Base-by-base conservation (phyloP, 495 filamentous ascomycete genomes). In the Aspergillus biplanus region DNA sequence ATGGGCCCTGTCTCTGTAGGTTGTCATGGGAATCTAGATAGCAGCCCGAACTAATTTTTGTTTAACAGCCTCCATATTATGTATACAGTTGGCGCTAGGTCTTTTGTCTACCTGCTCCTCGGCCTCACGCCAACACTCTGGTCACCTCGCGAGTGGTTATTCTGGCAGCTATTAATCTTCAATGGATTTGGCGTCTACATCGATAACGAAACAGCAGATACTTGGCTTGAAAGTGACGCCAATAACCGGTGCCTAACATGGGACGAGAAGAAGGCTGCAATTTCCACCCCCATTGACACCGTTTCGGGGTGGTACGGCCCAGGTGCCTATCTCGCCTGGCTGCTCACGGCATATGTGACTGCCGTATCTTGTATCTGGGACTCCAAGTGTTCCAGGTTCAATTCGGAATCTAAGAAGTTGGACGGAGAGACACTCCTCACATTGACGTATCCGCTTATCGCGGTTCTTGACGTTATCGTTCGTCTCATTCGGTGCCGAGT, bases 261-360 rank as follows among this genome's bases (percentile, higher is more conserved):
- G 56, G 13, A 42, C 6, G 39, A 58, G 33, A 58, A 58, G 16
- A 18, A 31, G 18, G 39, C 31, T 6, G 56, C 56, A 6, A 58
- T 49, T 16, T 32, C 56, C 8, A 33, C 6, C 3, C 7, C 56
- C 0, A 8, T 32, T 15, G 11, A 12, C 1, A 48, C 1, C 16
- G 56, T 44, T 1, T 58, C 56, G 0, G 56, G 56, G 16, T 58
- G 56, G 56, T 58, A 58, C 21, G 56, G 56, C 18, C 56, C 56
- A 7, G 56, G 56, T 16, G 56, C 56, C 7, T 58, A 58, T 33
- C 39, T 58, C 16, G 39, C 56, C 11, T 58, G 56, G 56, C 56
- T 58, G 7, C 7, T 58, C 12, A 58, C 56, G 3, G 56, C 56
- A 2, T 58, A 48, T n/a, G 37, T 49, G 42, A 34, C 56, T 9